phyloP scores from a whole-genome alignment of 257 asterid species.

The Catharanthus roseus region DNA sequence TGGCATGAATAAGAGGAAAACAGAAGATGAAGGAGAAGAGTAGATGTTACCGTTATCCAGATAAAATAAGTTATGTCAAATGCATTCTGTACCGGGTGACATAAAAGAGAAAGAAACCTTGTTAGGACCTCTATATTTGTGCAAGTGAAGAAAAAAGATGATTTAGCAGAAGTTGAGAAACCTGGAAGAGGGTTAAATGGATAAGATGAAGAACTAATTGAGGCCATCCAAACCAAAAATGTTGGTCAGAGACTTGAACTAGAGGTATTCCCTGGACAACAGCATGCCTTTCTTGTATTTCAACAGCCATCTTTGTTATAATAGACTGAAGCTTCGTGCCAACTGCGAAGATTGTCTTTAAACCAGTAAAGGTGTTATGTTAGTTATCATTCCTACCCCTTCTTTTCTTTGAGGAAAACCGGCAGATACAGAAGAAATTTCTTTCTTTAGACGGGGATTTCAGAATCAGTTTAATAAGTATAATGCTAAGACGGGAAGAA shows the following conservation, averaged over 20 bases:
- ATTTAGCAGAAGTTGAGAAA: conserved; percentile 10
- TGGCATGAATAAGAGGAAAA: background rate
- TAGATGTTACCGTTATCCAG: conserved; percentile 67
- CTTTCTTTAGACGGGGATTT: no score
- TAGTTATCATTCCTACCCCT: conserved; percentile 15
- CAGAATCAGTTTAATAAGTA: no score
- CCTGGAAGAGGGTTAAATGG: conserved; percentile 92
- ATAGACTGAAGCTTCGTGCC: conserved; percentile 95
- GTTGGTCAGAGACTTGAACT: conserved; percentile 80
- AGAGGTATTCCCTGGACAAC: conserved; percentile 97
- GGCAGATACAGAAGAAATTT: no score
- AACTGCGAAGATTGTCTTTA: conserved; percentile 75
- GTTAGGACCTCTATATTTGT: no score
- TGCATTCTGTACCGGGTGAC: conserved; percentile 60
- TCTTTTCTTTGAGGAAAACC: background rate
- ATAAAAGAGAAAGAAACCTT: conserved; percentile 4
- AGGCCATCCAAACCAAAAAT: conserved; percentile 87
- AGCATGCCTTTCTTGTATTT: conserved; percentile 88
- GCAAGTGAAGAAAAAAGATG: background rate
- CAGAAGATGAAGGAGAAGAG: background rate
- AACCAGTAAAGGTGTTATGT: conserved; percentile 28
- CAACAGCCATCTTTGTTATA: conserved; percentile 87
- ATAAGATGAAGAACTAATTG: conserved; percentile 55
- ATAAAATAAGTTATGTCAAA: conserved; percentile 88
- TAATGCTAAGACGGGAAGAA: conserved; percentile 4